phyloP scores from a whole-genome alignment of 208 protist species.

The Acanthamoeba royreba region DNA sequence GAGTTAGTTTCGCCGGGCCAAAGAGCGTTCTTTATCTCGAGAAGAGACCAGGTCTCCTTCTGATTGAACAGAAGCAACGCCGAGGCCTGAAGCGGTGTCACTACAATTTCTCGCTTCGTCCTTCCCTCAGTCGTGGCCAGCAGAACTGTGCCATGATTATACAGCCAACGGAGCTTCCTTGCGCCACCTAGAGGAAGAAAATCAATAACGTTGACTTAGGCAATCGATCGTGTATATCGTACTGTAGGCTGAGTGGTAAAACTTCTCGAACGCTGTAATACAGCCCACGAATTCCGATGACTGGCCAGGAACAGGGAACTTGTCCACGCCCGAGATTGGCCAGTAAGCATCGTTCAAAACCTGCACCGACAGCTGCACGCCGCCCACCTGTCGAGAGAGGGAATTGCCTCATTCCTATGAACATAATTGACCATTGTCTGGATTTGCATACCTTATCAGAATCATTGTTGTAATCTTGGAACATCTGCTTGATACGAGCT shows the following conservation, averaged over 20 bases:
- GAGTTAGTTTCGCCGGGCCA: conserved; percentile 13
- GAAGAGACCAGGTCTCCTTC: not conserved
- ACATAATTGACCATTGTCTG: not conserved
- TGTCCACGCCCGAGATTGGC: conserved; percentile 38
- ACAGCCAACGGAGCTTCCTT: conserved; percentile 39
- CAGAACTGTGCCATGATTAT: conserved; percentile 43
- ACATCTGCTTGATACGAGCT: not conserved
- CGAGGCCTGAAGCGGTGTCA: conserved; percentile 37
- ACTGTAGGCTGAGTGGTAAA: not conserved
- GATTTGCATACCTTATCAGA: not conserved
- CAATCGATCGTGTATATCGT: not conserved
- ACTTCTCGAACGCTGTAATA: conserved; percentile 11
- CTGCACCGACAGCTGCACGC: conserved; percentile 6
- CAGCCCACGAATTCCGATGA: not conserved
- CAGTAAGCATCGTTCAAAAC: conserved; percentile 44
- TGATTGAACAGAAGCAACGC: conserved; percentile 38
- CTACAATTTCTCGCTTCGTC: not conserved
- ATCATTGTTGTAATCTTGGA: not conserved
- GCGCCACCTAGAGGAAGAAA: not conserved
- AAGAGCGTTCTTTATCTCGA: not conserved
- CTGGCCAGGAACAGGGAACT: conserved; percentile 13
- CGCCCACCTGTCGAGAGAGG: not conserved
- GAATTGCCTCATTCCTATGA: not conserved
- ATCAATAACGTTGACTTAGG: not conserved
- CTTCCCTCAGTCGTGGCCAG: not conserved